Base-by-base conservation (phyloP, 148 eudicot genomes). In the Spergularia marina region DNA sequence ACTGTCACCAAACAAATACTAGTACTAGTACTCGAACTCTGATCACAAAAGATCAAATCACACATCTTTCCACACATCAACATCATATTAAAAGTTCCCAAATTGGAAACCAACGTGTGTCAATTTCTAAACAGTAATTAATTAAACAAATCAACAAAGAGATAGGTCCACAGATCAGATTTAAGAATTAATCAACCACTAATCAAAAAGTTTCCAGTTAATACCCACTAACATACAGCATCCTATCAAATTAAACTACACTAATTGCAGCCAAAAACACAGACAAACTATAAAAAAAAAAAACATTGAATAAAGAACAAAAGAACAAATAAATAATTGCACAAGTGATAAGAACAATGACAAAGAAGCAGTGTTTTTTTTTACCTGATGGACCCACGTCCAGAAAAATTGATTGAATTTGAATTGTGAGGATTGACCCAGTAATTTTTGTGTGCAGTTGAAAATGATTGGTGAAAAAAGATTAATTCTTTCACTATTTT, bases 151-250 rank as follows among this genome's bases (percentile, higher is more conserved):
- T 74, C 34, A 11, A 63, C 39, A 39, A 6, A 74, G 63, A 23
- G 41, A 56, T 59, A 49, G 41, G 49, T 74, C 65, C 53, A 41
- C 21, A 34, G 3, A 12, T 39, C 5, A 18, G 21, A 25, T 44
- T 60, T 52, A 12, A 74, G 39, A 49, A 25, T 12, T 41, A 72
- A 64, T 64, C 55, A 55, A 54, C 7, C 71, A 66, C 49, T 55
- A 67, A 53, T 75, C 17, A 47, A 5, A 49, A 13, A 41, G 36
- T 30, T 75, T 65, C 64, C 78, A 65, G 71, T 54, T 39, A 75
- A 65, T 40, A 71, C 74, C 74, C 74, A 71, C 74, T 71, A 36
- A 71, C 10, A 71, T 30, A 36, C 20, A 15, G 13, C 53, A 25
- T 53, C 57, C 73, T 10, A 10, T 51, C 23, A 57, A 69, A 69